Evolutionary conservation across 805 yeast species (phyloP).

Genomic region (Yamadazyma sp.): DNA sequence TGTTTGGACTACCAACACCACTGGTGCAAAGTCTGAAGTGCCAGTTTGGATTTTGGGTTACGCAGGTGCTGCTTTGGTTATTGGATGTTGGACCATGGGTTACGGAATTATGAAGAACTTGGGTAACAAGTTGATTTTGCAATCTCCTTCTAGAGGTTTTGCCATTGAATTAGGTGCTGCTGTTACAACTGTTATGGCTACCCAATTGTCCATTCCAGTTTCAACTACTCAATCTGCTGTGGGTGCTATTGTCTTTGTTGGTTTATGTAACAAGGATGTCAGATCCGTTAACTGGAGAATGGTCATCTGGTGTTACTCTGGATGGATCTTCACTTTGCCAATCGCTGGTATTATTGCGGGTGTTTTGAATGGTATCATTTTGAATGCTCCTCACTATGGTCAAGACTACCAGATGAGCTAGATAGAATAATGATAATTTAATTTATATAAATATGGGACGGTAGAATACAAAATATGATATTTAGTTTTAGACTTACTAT

Average conservation of each 20-base stretch:
- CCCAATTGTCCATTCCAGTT: slow-evolving; percentile 68
- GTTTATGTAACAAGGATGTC: slow-evolving; percentile 64
- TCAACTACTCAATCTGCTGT: slow-evolving; percentile 79
- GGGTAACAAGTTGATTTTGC: slow-evolving; percentile 73
- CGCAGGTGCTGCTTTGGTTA: slow-evolving; percentile 63
- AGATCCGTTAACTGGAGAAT: slow-evolving; percentile 74
- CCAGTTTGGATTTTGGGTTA: slow-evolving; percentile 72
- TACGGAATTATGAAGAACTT: slow-evolving; percentile 67
- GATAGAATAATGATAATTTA: slow-evolving; percentile 1
- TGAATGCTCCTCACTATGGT: slow-evolving; percentile 58
- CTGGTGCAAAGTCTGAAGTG: slow-evolving; percentile 50
- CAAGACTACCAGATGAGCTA: slow-evolving; percentile 22
- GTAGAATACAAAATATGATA: no score
- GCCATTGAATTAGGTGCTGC: slow-evolving; percentile 79
- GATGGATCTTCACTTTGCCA: slow-evolving; percentile 75
- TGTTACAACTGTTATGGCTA: slow-evolving; percentile 70
- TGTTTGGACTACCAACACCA: slow-evolving; percentile 55
- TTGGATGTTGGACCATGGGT: slow-evolving; percentile 73
- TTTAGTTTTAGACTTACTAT: no score
- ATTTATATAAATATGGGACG: no score
- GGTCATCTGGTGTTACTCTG: slow-evolving; percentile 68
- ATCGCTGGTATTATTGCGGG: slow-evolving; percentile 75
- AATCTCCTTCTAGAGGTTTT: slow-evolving; percentile 78
- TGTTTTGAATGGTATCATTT: slow-evolving; percentile 56
- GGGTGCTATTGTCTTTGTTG: slow-evolving; percentile 77